A percentile compares a stretch with the other conserved stretches of the same genome.
Evolutionary conservation across 2,329 filamentous ascomycete genomes (phyloP).

Genomic region (Venturia pyrina): DNA sequence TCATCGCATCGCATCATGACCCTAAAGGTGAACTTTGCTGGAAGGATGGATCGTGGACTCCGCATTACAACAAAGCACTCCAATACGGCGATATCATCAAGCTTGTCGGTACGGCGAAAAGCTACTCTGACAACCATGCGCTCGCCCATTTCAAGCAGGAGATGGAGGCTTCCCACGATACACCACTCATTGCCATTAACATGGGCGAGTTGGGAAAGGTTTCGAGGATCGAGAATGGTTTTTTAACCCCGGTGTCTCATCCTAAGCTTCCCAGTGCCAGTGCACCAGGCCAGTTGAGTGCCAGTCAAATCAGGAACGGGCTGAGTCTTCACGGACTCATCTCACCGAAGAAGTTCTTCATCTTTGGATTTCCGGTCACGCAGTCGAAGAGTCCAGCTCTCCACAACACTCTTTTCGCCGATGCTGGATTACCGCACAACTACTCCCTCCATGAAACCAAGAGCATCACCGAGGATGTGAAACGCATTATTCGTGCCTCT

Average conservation of each 20-base stretch:
- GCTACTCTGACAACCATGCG: constrained; percentile 75
- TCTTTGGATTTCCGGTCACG: constrained; percentile 79
- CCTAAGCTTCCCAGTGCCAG: constrained; percentile 83
- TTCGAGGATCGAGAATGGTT: constrained; percentile 79
- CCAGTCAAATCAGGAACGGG: constrained; percentile 73
- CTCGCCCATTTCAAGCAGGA: constrained; percentile 71
- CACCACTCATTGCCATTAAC: constrained; percentile 89
- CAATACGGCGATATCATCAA: constrained; percentile 92
- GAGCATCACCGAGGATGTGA: constrained; percentile 47
- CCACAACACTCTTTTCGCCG: constrained; percentile 74
- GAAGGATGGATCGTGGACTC: constrained; percentile 87
- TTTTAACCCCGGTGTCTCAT: constrained; percentile 92
- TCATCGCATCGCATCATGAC: constrained; percentile 96
- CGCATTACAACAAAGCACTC: constrained; percentile 79
- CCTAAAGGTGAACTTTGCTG: constrained; percentile 69
- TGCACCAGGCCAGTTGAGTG: constrained; percentile 86
- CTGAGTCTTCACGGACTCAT: constrained; percentile 73
- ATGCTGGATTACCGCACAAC: constrained; percentile 71
- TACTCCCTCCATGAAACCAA: constrained; percentile 72
- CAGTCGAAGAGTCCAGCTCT: constrained; percentile 78
- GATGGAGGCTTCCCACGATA: constrained; percentile 56
- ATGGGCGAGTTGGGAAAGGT: constrained; percentile 85
- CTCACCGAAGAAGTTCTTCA: constrained; percentile 63
- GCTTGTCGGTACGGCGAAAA: constrained; percentile 71
- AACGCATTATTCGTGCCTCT: constrained; percentile 54